Evolutionary conservation across 202 grass and related monocot species (phyloP).

Genomic region (Carex arenaria): DNA sequence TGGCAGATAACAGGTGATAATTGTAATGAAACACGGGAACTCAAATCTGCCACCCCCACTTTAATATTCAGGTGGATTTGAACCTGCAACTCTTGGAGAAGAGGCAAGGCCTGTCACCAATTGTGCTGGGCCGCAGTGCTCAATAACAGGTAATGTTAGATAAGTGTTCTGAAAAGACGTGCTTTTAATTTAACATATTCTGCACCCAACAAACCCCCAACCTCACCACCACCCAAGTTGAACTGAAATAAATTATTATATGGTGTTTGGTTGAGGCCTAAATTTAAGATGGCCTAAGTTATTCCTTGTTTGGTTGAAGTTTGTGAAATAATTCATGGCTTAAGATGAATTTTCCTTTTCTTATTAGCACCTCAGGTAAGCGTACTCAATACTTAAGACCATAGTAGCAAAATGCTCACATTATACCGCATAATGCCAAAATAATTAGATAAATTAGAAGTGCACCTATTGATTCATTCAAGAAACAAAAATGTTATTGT

Average conservation of each 20-base stretch:
- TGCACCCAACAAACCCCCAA: not conserved
- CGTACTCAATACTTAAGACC: too few species aligned
- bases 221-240: not conserved
- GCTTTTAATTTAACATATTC: not conserved
- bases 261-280: too few species aligned
- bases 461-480: too few species aligned
- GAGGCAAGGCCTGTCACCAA: not conserved
- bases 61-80: not conserved
- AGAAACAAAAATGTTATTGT: too few species aligned
- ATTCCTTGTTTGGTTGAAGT: too few species aligned
- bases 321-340: too few species aligned
- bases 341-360: too few species aligned
- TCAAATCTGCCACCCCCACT: not conserved
- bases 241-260: not conserved
- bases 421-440: too few species aligned
- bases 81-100: not conserved
- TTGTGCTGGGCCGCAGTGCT: not conserved
- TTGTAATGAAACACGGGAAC: not conserved
- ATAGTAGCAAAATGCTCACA: too few species aligned
- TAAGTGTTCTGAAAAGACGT: not conserved
- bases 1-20: not conserved
- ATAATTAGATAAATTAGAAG: too few species aligned
- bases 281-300: too few species aligned
- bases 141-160: not conserved
- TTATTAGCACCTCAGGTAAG: too few species aligned